Base-by-base conservation (phyloP, 306 rosid species). In the Corylus americana region DNA sequence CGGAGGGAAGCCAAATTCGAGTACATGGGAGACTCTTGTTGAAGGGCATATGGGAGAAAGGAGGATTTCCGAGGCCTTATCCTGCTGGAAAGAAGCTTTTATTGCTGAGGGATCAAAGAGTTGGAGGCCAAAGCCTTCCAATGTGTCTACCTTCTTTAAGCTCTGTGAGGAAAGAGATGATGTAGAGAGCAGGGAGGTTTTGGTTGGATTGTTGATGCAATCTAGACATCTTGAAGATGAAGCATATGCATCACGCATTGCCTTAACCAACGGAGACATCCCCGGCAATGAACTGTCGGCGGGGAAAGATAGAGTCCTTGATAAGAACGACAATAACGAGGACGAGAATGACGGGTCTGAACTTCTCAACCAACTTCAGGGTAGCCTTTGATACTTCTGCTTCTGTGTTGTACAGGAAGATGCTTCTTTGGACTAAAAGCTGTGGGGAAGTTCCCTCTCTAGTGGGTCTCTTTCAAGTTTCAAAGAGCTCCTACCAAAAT, bases 21-120 rank as follows among this genome's bases (percentile, higher is more conserved):
- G 75, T 74, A 81, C 99, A 2, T 95, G 99, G 99, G 99, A 93
- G 86, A n/a, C 74, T 82, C 91, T 93, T 59, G 87, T 90, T n/a
- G 93, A 86, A 80, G 88, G 88, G 68, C 94, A 90, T 69, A 78
- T 86, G 53, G 85, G 67, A 50, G 93, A 88, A 74, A 83, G 44
- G 84, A 87, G 75, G 58, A 68, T 89, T 78, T 82, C 89, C 0
- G 94, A 85, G 22, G 94, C 98, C 27, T 73, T 91, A 58, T 81
- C 90, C 31, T 89, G 92, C 82, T 93, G 93, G 87, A 86, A 90
- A 85, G 83, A 93, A 77, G 98, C 98, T 74, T 89, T 95, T 84
- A 61, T 68, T 58, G 85, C 74, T 31, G 86, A 68, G 62, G 86
- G 89, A 62, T 87, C 92, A 22, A 89, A 71, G 84, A 86, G 88